Conservation (phyloP, 768 basidiomycete genomes). For the Paxillus ammoniavirescens region DNA sequence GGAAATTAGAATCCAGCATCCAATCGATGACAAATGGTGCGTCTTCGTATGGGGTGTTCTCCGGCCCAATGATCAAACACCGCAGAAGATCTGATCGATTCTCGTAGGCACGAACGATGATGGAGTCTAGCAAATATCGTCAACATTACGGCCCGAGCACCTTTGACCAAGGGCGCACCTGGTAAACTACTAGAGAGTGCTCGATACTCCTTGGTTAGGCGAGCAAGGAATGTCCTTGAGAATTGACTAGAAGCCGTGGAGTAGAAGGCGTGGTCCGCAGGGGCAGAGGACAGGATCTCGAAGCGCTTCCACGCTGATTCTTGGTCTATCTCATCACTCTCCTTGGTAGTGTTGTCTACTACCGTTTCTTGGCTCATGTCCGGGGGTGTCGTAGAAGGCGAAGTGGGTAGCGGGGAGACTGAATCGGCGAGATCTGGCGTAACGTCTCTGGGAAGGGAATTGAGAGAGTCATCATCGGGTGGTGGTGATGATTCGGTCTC, state of each 20-base stretch:
- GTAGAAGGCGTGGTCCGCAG: slow-evolving; percentile 81
- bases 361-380: slow-evolving; percentile 31
- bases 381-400: slow-evolving; percentile 30
- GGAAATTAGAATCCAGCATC: slow-evolving; percentile 85
- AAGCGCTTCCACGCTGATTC: slow-evolving; percentile 77
- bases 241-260: slow-evolving; percentile 58
- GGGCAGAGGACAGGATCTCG: slow-evolving; percentile 70
- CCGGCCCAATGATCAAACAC: slow-evolving; percentile 87
- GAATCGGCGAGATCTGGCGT: slow-evolving; percentile 22
- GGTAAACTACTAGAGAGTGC: slow-evolving; percentile 78
- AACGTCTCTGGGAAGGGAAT: slow-evolving; percentile 12
- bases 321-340: slow-evolving; percentile 31
- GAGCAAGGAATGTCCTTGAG: slow-evolving; percentile 68
- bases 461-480: slow-evolving; percentile 17
- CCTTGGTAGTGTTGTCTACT: slow-evolving; percentile 25
- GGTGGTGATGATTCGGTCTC: slow-evolving; percentile 20
- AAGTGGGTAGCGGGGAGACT: slow-evolving; percentile 23
- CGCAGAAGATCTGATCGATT: slow-evolving; percentile 85
- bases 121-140: slow-evolving; percentile 55
- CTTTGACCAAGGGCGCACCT: slow-evolving; percentile 44
- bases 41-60: slow-evolving; percentile 93
- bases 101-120: slow-evolving; percentile 88
- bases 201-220: slow-evolving; percentile 83
- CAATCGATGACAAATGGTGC: slow-evolving; percentile 96
- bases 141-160: slow-evolving; percentile 2